Evolutionary conservation across 768 basidiomycete species (phyloP).

Genomic region (Grammothele lineata): DNA sequence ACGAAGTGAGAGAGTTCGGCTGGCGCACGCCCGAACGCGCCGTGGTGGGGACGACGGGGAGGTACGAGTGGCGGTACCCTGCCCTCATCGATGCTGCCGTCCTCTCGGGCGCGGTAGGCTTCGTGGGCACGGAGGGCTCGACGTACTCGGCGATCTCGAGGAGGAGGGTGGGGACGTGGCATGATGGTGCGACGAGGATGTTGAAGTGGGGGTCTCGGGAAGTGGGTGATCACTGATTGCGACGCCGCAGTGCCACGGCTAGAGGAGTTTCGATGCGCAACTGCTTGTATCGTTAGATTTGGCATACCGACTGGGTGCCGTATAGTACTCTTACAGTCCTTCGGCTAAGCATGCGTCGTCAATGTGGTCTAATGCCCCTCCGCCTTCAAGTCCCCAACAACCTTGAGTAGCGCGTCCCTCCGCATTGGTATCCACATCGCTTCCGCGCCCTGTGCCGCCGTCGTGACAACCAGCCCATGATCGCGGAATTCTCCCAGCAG

Average conservation of each 20-base stretch:
- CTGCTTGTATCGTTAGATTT: too few relatives aligned
- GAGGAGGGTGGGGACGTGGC: constrained; percentile 61
- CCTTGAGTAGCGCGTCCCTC: constrained; percentile 45
- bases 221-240: constrained; percentile 57
- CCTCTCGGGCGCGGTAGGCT: constrained; percentile 59
- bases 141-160: constrained; percentile 66
- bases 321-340: too few relatives aligned
- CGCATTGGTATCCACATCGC: constrained; percentile 85
- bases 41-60: constrained; percentile 25
- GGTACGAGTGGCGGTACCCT: constrained; percentile 48
- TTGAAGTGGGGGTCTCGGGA: constrained; percentile 53
- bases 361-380: constrained; percentile 10
- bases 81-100: constrained; percentile 64
- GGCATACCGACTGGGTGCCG: too few relatives aligned
- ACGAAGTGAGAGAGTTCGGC: constrained; percentile 25
- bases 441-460: constrained; percentile 46
- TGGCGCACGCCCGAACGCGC: constrained; percentile 31
- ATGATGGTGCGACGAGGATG: constrained; percentile 42
- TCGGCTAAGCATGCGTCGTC: too few relatives aligned
- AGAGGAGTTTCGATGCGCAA: too few relatives aligned
- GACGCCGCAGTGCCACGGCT: too few relatives aligned
- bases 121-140: constrained; percentile 67
- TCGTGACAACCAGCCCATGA: constrained; percentile 73
- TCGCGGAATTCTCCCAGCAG: constrained; percentile 89
- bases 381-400: constrained; percentile 19